A percentile compares a stretch with the other conserved stretches of the same genome.
phyloP scores from a whole-genome alignment of 208 protist species.

The Acanthamoeba sp. region DNA sequence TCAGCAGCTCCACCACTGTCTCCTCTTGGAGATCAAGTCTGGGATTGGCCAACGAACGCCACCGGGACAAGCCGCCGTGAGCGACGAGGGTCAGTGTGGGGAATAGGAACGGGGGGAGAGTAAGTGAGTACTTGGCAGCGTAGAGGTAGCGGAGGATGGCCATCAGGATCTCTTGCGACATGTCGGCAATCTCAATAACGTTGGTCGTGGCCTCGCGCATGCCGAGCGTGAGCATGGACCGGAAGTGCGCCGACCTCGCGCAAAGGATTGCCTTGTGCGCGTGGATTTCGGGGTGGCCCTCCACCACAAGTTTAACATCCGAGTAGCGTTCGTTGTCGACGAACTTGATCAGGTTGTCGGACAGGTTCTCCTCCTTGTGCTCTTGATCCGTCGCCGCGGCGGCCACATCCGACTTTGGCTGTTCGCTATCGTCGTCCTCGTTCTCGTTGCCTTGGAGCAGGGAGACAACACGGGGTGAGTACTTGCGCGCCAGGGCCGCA shows the following conservation, averaged over 20 bases:
- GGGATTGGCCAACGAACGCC: background rate
- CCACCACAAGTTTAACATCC: background rate
- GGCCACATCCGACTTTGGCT: no score
- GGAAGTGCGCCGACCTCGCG: background rate
- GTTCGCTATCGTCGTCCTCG: no score
- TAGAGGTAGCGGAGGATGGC: conserved; percentile 37
- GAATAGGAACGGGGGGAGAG: background rate
- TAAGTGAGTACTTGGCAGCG: background rate
- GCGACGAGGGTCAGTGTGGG: no score
- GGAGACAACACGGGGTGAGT: no score
- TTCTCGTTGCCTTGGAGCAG: no score
- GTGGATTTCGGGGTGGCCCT: background rate
- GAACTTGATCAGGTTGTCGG: background rate
- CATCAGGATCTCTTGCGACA: background rate
- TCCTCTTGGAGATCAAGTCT: background rate
- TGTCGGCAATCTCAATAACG: background rate
- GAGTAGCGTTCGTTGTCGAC: background rate
- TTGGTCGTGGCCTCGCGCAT: background rate
- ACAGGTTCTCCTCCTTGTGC: background rate
- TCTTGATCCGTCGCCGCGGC: background rate
- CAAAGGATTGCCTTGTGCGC: background rate
- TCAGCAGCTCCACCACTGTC: conserved; percentile 8
- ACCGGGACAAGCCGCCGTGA: background rate
- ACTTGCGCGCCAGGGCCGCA: no score
- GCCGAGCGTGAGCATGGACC: background rate